Base-by-base conservation (phyloP, 192 early-diverging fungal genomes). In the Gryganskiella cystojenkinii region DNA sequence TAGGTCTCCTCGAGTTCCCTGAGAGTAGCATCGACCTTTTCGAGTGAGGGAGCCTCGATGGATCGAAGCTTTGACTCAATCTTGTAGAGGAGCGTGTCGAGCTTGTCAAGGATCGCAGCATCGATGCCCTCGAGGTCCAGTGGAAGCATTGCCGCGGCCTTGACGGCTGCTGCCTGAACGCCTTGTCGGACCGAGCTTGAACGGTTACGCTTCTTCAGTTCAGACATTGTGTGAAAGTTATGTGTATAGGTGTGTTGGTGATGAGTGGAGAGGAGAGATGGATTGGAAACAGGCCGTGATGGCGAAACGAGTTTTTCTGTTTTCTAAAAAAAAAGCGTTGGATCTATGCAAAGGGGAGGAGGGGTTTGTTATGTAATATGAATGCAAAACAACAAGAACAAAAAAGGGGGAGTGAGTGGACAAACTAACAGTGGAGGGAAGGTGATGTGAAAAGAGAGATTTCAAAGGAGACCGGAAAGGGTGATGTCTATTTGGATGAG, bases 1-100 rank as follows among this genome's bases (percentile, higher is more conserved):
- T 82, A 86, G 22, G 82, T 86, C 64, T 86, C 81, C 33, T 82
- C 79, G 10, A 84, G 67, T 30, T 83, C 73, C 3, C 64, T 53
- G 19, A 86, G 70, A 24, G 83, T 78, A 28, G 64, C 56, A 30
- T 84, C 75, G 15, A 86, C 53, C 25, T 79, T 71, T 58, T 82
- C 80, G 33, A 84, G 64, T 4, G 81, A 69, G 15, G 71, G 61
- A 8, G 60, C 55, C 61, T 68, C 70, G 52, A 73, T 80, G 52
- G 67, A 60, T 42, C 69, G 61, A 27, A 71, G 54, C 33, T 69
- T 68, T 53, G 66, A 69, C 43, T 78, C 74, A 61, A 78, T 78
- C 56, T 78, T 78, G 35, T 44, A 43, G 40, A 78, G 55, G 9
- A 78, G 35, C 10, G 54, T 69, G 35, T 78, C 74, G n/a, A 78